Conservation (phyloP, 371 early-diverging fungal species). For the Mortierella sp. region DNA sequence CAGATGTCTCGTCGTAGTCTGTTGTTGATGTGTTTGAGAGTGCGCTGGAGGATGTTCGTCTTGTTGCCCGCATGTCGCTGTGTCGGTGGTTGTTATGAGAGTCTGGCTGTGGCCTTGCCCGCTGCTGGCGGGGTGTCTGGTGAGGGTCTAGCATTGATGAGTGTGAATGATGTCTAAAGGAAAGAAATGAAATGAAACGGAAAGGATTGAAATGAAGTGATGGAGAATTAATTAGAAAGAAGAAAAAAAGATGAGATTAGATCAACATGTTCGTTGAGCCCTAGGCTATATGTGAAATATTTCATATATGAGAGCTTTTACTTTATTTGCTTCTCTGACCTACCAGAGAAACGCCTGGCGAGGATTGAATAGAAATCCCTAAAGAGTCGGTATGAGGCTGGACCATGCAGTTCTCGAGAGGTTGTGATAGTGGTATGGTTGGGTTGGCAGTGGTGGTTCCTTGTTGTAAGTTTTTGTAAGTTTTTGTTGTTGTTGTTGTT, state of each 20-base stretch:
- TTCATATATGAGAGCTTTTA: slow-evolving; percentile 6
- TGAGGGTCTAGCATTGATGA: slow-evolving; percentile 21
- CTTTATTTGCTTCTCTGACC: background rate
- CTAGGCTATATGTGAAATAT: background rate
- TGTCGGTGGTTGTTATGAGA: background rate
- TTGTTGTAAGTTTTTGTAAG: background rate
- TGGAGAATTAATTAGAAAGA: background rate
- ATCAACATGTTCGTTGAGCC: slow-evolving; percentile 10
- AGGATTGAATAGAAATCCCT: slow-evolving; percentile 13
- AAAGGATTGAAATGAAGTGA: background rate
- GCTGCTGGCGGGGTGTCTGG: slow-evolving; percentile 25
- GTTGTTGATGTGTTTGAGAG: slow-evolving; percentile 45
- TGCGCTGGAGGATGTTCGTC: slow-evolving; percentile 40
- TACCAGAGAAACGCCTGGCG: background rate
- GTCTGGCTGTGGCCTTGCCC: background rate
- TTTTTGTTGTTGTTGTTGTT: background rate
- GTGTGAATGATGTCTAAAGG: background rate
- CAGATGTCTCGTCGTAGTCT: slow-evolving; percentile 51
- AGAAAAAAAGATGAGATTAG: background rate
- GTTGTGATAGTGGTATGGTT: background rate
- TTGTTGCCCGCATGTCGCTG: slow-evolving; percentile 15
- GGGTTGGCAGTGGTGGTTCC: background rate
- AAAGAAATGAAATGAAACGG: background rate
- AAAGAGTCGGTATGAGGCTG: background rate
- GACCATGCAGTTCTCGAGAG: slow-evolving; percentile 6